These are phyloP conservation scores for Sicyos edulis DNA, from an alignment of 306 rosid species.

Conservation along the genomic window DNA sequence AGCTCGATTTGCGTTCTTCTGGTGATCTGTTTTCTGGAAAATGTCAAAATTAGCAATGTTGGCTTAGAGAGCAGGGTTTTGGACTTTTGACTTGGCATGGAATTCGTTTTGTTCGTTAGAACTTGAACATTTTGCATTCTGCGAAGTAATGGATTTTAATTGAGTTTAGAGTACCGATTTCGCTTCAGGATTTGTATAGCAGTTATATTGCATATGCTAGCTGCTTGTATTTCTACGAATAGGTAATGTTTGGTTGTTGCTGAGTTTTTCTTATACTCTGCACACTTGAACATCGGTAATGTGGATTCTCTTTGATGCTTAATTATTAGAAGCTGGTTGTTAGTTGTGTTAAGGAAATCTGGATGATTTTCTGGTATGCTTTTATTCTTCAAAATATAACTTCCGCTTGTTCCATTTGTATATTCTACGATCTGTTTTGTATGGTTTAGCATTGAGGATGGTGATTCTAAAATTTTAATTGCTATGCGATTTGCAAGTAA, in stretches of 20 bases:
- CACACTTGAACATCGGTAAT: not conserved
- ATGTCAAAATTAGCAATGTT: not conserved
- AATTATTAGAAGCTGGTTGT: conserved; percentile 3
- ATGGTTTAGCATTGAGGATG: not conserved
- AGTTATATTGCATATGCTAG: too few relatives aligned
- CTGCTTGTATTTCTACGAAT: not conserved
- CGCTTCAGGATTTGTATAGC: not conserved
- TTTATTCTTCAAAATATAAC: too few relatives aligned
- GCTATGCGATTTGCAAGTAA: too few relatives aligned
- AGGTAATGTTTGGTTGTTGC: not conserved
- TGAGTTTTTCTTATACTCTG: not conserved
- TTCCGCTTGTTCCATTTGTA: too few relatives aligned
- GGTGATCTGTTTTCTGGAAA: conserved; percentile 1
- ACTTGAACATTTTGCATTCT: not conserved
- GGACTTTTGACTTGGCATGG: not conserved
- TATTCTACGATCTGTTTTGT: too few relatives aligned
- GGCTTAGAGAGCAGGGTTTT: not conserved
- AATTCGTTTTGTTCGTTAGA: not conserved
- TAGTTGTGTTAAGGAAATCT: not conserved
- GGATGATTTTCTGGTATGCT: too few relatives aligned
- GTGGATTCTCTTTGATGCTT: not conserved
- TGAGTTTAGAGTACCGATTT: not conserved
- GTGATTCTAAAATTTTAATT: not conserved
- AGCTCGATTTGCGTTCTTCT: not conserved
- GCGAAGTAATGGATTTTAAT: too few relatives aligned